Evolutionary conservation across 768 basidiomycete genomes (phyloP), one percentile per base, ranked within the genome.

Genomic region (Gloeostereum incarnatum): DNA sequence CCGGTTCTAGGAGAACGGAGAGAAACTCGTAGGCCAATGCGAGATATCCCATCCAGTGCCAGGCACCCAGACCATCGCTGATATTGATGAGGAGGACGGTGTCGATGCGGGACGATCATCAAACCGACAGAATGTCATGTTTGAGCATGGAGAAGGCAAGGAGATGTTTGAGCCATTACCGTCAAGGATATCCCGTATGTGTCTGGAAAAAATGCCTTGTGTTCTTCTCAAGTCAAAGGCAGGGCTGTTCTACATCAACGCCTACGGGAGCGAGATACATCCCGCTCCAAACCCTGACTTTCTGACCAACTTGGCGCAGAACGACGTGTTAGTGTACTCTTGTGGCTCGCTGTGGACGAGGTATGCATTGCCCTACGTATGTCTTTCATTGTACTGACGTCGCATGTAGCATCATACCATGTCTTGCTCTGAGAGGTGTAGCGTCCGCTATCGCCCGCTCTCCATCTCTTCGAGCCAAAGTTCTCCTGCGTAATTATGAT

Each of bases 311-410:
- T 61, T 94, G 7, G 58, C 60, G 3, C 60, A 67, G 21, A 72
- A 72, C 40, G 75, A 85, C 45, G 63, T 83, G 2, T 62, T 97
- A 20, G 78, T 97, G 2, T 96, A 94, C 55, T 92, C 89, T 3
- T 92, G 91, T 52, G 92, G 92, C 4, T 94, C 91, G 2, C 63
- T 97, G 6, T 97, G 89, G 89, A 97, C 92, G 10, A 90, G 86
- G 88, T 81, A 38, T 35, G 66, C 30, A 34, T 32, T 6, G 20
- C 24, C 10, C n/a, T n/a, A 34, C 17, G 5, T 21, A 5, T 8
- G 19, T 35, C 19, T 21, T 16, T 23, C 36, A 2, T 30, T 31
- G n/a, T 1, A 8, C 7, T 32, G 19, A 10, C 18, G n/a, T n/a
- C 11, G 11, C 17, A 2, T 18, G 42, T 46, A 88, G 86, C 48